Base-by-base conservation (phyloP, 306 rosid species). In the Biancaea sappan region DNA sequence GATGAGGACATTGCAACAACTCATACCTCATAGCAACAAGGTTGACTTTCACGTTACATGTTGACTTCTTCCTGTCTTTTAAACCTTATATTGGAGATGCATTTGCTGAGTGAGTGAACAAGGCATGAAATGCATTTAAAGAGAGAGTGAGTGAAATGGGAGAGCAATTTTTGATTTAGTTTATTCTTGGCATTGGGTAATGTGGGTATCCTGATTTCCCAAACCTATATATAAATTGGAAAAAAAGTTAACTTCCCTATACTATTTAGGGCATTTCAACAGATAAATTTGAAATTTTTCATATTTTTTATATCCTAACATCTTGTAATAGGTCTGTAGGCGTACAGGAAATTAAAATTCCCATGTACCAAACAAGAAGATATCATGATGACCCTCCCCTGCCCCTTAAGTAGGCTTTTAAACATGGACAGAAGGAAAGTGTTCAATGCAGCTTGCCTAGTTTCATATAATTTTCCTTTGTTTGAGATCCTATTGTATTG, bases 21-120 rank as follows among this genome's bases (percentile, higher is more conserved):
- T 93, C 53, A 88, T 93, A 84, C 98, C 98, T 26, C 91, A 90
- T 78, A 77, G 93, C 52, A 93, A 87, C 84, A 90, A 93, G 96
- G 98, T 93, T 78, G 53, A 28, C 46, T 21, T 51, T 25, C 76
- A 28, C 70, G 63, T 60, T 62, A n/a, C 72, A 46, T 40, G 57
- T 57, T 74, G 44, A 48, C 69, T 50, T 57, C 18, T 51, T 26
- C 19, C 19, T 29, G 14, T 46, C 66, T 25, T 59, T 6, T 21
- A 32, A 13, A 50, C 5, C 32, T 31, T 61, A 12, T 51, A 21
- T n/a, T 18, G 10, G 26, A 38, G 48, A 62, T 50, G 60, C 80
- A 63, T 66, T 75, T 70, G 71, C 43, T 9, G 51, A 22, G 34
- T 52, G 16, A 71, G 40, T 19, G 5, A 72, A 58, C 31, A 29